Conservation (phyloP, 2,329 filamentous ascomycete species). For the Aspergillus transmontanensis region DNA sequence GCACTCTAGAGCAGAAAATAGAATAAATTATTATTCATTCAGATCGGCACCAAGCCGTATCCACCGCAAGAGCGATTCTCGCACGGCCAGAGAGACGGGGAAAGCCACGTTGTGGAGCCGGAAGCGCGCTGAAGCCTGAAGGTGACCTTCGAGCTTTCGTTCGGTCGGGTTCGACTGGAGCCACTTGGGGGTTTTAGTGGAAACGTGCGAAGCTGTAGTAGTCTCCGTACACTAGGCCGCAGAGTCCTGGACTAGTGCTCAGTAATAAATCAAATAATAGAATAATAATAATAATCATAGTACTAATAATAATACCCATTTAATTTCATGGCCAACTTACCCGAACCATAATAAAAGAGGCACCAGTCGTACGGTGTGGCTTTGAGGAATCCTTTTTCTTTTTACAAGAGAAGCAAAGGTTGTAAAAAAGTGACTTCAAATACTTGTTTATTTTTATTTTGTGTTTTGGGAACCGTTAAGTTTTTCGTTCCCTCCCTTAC, state of each 20-base stretch:
- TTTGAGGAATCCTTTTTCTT: neutral
- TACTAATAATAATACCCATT: neutral
- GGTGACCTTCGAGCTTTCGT: constrained; percentile 33
- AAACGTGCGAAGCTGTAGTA: constrained; percentile 22
- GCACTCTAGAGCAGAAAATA: neutral
- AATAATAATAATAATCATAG: neutral
- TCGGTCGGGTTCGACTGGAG: constrained; percentile 30
- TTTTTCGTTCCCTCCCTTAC: neutral
- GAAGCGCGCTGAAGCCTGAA: constrained; percentile 22
- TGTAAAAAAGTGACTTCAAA: neutral
- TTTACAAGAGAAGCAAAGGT: neutral
- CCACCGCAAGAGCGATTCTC: constrained; percentile 25
- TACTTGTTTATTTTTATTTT: neutral
- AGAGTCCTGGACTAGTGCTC: constrained; percentile 12
- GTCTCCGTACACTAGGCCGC: constrained; percentile 1
- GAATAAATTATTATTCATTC: constrained; percentile 24
- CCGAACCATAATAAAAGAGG: neutral
- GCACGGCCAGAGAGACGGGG: constrained; percentile 32
- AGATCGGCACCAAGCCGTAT: constrained; percentile 34
- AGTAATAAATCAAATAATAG: neutral
- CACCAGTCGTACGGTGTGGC: neutral
- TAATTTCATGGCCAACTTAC: neutral
- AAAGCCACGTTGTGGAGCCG: constrained; percentile 37
- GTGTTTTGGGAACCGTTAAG: neutral
- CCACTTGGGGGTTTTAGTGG: constrained; percentile 17